Percentiles rank a stretch among this genome's conserved stretches.
phyloP scores from a whole-genome alignment of 1,139 yeast species.

The Nakaseomyces kungkrabaensis region DNA sequence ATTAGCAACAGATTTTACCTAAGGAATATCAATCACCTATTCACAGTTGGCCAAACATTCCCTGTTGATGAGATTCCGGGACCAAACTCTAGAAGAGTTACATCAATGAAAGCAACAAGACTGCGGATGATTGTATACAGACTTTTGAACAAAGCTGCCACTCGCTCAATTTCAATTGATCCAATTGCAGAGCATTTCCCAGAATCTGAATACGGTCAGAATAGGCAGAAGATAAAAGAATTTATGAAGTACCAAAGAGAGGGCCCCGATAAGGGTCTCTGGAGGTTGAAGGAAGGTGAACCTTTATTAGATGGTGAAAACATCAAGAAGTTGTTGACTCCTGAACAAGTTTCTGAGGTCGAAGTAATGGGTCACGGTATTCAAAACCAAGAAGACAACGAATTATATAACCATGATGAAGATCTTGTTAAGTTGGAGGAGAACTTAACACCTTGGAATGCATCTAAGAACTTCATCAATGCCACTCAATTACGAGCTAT shows the following conservation, averaged over 20 bases:
- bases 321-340: slow-evolving; percentile 75
- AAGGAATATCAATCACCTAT: slow-evolving; percentile 59
- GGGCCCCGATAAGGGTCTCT: slow-evolving; percentile 90
- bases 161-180: slow-evolving; percentile 69
- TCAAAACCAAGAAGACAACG: slow-evolving; percentile 67
- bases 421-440: slow-evolving; percentile 55
- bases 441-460: slow-evolving; percentile 89
- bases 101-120: slow-evolving; percentile 85
- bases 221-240: slow-evolving; percentile 88
- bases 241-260: slow-evolving; percentile 96
- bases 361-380: slow-evolving; percentile 94
- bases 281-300: slow-evolving; percentile 79
- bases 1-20: slow-evolving; percentile 46
- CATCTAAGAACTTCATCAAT: slow-evolving; percentile 77
- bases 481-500: slow-evolving; percentile 96
- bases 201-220: slow-evolving; percentile 95
- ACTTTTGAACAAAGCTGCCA: slow-evolving; percentile 67
- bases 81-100: slow-evolving; percentile 92
- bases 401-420: slow-evolving; percentile 40
- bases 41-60: slow-evolving; percentile 84
- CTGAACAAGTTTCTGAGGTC: slow-evolving; percentile 80
- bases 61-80: slow-evolving; percentile 96
- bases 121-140: slow-evolving; percentile 90
- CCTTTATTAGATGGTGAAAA: slow-evolving; percentile 69
- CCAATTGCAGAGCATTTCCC: slow-evolving; percentile 93